Percentiles rank a stretch among this genome's conserved stretches.
Conservation (phyloP, 2,329 filamentous ascomycete species). For the Ilyonectria destructans region DNA sequence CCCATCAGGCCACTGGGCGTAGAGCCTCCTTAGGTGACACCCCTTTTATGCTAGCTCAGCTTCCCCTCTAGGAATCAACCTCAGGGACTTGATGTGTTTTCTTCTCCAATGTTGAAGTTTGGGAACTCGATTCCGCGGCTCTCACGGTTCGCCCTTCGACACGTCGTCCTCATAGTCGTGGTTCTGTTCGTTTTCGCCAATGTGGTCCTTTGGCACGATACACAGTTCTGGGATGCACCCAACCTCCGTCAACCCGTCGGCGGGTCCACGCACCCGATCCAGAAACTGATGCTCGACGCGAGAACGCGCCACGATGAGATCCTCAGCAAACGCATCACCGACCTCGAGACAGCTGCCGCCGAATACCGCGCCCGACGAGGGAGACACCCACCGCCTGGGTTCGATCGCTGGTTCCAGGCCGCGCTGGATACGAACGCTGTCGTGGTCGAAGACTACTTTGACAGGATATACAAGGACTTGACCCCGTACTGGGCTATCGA, state of each 20-base stretch:
- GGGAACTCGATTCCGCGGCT: conserved; percentile 36
- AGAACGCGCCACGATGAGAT: conserved; percentile 60
- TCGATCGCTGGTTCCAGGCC: conserved; percentile 72
- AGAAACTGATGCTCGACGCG: conserved; percentile 64
- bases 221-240: conserved; percentile 46
- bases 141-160: conserved; percentile 50
- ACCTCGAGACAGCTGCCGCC: conserved; percentile 67
- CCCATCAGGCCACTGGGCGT: too few relatives aligned
- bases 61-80: neutral
- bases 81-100: neutral
- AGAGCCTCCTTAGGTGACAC: too few relatives aligned
- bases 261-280: conserved; percentile 64
- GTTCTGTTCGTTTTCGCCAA: conserved; percentile 50
- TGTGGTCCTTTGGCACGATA: conserved; percentile 52
- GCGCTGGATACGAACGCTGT: conserved; percentile 68
- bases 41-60: neutral
- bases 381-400: conserved; percentile 75
- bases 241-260: conserved; percentile 41
- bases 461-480: conserved; percentile 76
- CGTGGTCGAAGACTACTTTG: conserved; percentile 76
- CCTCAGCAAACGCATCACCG: conserved; percentile 63
- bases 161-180: conserved; percentile 45
- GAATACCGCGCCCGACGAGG: conserved; percentile 71
- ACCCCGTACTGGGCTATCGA: conserved; percentile 74
- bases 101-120: neutral